Percentiles rank a stretch among this genome's conserved stretches.
These are phyloP conservation scores for Hura crepitans DNA, from an alignment of 441 rosid genomes.

Conservation along the genomic window DNA sequence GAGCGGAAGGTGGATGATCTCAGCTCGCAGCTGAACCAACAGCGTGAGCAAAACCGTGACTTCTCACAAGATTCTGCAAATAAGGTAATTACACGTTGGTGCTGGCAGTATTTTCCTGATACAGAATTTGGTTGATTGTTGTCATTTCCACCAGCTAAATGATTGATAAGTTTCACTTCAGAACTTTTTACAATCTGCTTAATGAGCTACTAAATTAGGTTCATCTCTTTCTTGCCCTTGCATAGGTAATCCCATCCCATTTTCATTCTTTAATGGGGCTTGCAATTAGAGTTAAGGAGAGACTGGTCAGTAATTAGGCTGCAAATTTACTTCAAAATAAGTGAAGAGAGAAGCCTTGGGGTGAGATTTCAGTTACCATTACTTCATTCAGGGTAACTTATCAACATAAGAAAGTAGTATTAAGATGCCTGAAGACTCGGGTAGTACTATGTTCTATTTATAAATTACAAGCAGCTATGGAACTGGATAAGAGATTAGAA, in stretches of 20 bases:
- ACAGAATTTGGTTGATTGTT: not conserved
- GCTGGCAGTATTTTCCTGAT: conserved; percentile 11
- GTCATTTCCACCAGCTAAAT: not conserved
- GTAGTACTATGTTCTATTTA: too few species aligned
- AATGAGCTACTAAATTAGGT: not conserved
- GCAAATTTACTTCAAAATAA: not conserved
- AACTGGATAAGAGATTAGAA: not conserved
- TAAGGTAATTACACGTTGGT: conserved; percentile 47
- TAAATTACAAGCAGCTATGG: not conserved
- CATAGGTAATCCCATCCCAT: not conserved
- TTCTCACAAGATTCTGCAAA: conserved; percentile 35
- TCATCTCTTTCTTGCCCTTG: not conserved
- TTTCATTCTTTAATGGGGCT: not conserved
- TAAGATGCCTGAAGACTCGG: too few species aligned
- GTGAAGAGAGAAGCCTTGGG: not conserved
- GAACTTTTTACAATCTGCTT: not conserved
- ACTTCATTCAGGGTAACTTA: too few species aligned
- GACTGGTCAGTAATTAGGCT: not conserved
- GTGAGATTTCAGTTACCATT: too few species aligned
- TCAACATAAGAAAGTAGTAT: too few species aligned
- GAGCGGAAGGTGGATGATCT: conserved; percentile 65
- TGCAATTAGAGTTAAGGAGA: not conserved
- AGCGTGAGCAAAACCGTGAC: conserved; percentile 38
- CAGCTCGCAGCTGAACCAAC: conserved; percentile 44
- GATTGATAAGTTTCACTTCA: not conserved